Conservation (phyloP, 2,329 filamentous ascomycete species). For the Diaporthe helianthi region DNA sequence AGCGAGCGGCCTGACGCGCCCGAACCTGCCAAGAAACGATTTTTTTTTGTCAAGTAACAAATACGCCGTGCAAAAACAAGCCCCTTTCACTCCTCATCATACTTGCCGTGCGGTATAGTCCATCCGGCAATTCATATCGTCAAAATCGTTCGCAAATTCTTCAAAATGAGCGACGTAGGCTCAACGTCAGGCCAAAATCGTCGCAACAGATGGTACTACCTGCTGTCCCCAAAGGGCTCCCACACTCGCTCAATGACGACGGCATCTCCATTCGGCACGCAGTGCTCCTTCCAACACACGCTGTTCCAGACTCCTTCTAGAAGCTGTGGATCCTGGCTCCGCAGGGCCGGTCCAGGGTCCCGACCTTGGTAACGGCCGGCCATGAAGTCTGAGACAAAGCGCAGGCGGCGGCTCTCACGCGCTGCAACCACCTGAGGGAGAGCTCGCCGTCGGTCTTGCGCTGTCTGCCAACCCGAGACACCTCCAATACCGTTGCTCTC, state of each 20-base stretch:
- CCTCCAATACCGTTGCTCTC: constrained; percentile 65
- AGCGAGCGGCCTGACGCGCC: constrained; percentile 26
- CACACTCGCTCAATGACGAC: constrained; percentile 53
- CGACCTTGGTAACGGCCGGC: constrained; percentile 17
- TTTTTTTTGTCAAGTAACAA: constrained; percentile 31
- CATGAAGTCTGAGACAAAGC: constrained; percentile 34
- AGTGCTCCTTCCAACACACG: constrained; percentile 58
- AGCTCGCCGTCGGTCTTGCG: constrained; percentile 54
- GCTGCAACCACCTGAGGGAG: constrained; percentile 60
- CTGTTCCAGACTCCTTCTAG: constrained; percentile 53
- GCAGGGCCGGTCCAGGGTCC: constrained; percentile 41
- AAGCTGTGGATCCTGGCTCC: constrained; percentile 46
- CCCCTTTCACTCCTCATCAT: neutral
- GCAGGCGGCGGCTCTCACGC: constrained; percentile 63
- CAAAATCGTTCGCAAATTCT: constrained; percentile 5
- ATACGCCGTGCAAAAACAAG: constrained; percentile 29
- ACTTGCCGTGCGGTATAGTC: neutral
- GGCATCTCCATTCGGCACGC: constrained; percentile 48
- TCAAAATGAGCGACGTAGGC: constrained; percentile 9
- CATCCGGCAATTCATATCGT: constrained; percentile 14
- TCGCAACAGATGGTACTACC: constrained; percentile 22
- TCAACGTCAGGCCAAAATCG: constrained; percentile 15
- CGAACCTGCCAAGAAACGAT: constrained; percentile 14
- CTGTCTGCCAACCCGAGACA: constrained; percentile 57
- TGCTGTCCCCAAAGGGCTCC: constrained; percentile 45